These are phyloP conservation scores for Lachnellula occidentalis DNA, from an alignment of 2,329 filamentous ascomycete genomes.

Conservation along the genomic window DNA sequence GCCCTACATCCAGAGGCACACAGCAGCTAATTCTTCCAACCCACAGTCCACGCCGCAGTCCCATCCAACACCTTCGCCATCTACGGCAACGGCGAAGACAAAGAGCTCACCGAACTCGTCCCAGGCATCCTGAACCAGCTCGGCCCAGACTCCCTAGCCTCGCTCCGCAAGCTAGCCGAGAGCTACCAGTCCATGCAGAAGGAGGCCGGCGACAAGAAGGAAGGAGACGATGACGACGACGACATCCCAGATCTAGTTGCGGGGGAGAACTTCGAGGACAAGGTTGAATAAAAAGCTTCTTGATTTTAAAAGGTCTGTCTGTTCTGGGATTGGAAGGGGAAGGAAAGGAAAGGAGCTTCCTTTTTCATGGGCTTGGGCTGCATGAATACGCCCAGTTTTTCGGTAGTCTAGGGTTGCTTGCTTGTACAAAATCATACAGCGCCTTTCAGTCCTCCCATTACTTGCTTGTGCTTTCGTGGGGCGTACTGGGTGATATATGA, in stretches of 20 bases:
- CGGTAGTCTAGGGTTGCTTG: conserved; percentile 29
- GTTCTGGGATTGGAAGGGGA: conserved; percentile 1
- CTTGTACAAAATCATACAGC: conserved; percentile 31
- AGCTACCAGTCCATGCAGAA: conserved; percentile 99
- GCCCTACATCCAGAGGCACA: background rate
- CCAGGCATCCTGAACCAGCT: conserved; percentile 99
- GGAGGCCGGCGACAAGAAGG: conserved; percentile 73
- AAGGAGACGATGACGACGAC: conserved; percentile 70
- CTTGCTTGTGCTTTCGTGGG: background rate
- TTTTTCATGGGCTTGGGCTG: conserved; percentile 18
- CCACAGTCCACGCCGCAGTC: conserved; percentile 86
- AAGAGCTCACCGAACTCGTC: conserved; percentile 99
- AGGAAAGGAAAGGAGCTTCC: conserved; percentile 9
- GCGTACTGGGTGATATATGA: background rate
- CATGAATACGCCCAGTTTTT: conserved; percentile 22
- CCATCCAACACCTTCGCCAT: conserved; percentile 99
- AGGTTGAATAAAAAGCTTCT: conserved; percentile 44
- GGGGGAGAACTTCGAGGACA: conserved; percentile 97
- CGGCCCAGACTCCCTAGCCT: conserved; percentile 94
- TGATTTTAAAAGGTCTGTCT: background rate
- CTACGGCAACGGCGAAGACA: conserved; percentile 98
- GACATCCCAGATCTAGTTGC: conserved; percentile 97
- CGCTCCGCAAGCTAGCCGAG: conserved; percentile 96
- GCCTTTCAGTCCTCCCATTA: conserved; percentile 15
- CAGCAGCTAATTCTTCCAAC: conserved; percentile 2